phyloP scores from a whole-genome alignment of 176 grass and related monocot species.

The Metroxylon sagu region DNA sequence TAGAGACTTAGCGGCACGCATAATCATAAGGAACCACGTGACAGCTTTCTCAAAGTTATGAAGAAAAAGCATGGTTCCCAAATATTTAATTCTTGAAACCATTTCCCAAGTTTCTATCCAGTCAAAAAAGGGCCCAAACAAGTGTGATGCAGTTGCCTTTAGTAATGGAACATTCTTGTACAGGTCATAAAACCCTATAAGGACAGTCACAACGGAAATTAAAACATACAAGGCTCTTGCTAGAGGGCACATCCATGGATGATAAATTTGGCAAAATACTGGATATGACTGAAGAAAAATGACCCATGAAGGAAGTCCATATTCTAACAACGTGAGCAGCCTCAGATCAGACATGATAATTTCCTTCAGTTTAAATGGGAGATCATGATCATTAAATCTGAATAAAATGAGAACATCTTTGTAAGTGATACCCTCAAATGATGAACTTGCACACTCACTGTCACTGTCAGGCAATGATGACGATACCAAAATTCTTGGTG shows the following conservation, averaged over 20 bases:
- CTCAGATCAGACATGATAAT: slow-evolving; percentile 74
- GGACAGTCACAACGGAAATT: slow-evolving; percentile 79
- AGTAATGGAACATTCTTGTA: slow-evolving; percentile 97
- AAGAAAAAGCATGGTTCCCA: slow-evolving; percentile 96
- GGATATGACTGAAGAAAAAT: slow-evolving; percentile 95
- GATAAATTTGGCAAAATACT: slow-evolving; percentile 91
- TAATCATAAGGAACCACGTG: slow-evolving; percentile 74
- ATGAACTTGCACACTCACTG: slow-evolving; percentile 22
- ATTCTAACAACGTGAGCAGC: slow-evolving; percentile 78
- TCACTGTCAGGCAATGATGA: slow-evolving; percentile 39
- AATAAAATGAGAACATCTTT: slow-evolving; percentile 84
- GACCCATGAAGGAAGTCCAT: slow-evolving; percentile 97
- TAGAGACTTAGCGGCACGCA: slow-evolving; percentile 48
- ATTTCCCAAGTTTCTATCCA: slow-evolving; percentile 99
- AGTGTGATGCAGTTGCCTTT: slow-evolving; percentile 75
- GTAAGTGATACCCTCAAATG: slow-evolving; percentile 46
- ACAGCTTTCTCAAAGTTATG: slow-evolving; percentile 85
- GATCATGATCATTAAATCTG: slow-evolving; percentile 71
- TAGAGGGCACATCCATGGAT: slow-evolving; percentile 93
- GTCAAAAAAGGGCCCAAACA: slow-evolving; percentile 92
- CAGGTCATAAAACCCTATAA: slow-evolving; percentile 96
- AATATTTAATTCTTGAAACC: slow-evolving; percentile 83
- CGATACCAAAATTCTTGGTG: slow-evolving; percentile 41
- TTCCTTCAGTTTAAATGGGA: slow-evolving; percentile 73
- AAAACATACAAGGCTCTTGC: slow-evolving; percentile 75